A percentile compares a stretch with the other conserved stretches of the same genome.
phyloP scores from a whole-genome alignment of 2,329 filamentous ascomycete species.

The Graphilbum fragrans region DNA sequence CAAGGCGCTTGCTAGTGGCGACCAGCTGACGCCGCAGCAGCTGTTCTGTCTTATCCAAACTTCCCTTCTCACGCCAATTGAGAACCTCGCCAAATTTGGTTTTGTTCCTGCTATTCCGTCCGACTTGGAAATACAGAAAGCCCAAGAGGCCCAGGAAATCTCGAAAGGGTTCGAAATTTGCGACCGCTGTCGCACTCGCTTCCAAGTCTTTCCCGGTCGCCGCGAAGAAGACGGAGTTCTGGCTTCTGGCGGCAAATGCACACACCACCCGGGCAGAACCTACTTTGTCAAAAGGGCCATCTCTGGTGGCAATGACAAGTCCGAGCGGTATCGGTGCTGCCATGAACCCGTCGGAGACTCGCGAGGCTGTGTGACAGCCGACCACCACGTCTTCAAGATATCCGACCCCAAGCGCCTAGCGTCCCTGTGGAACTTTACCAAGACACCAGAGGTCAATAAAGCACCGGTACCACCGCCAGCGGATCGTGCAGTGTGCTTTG shows the following conservation, averaged over 20 bases:
- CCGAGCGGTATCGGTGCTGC: slow-evolving; percentile 67
- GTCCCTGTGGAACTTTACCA: slow-evolving; percentile 63
- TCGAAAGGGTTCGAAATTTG: slow-evolving; percentile 76
- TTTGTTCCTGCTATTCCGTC: slow-evolving; percentile 63
- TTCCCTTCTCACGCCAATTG: slow-evolving; percentile 51
- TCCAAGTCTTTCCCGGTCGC: slow-evolving; percentile 84
- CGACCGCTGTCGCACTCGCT: slow-evolving; percentile 74
- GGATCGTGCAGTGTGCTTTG: slow-evolving; percentile 65
- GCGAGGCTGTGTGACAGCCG: slow-evolving; percentile 57
- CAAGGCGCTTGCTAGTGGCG: no score
- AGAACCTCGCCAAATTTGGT: slow-evolving; percentile 52
- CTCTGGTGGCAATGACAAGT: slow-evolving; percentile 35
- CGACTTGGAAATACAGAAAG: slow-evolving; percentile 51
- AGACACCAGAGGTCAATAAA: slow-evolving; percentile 55
- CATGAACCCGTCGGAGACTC: slow-evolving; percentile 60
- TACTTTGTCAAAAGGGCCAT: slow-evolving; percentile 40
- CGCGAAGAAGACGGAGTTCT: slow-evolving; percentile 65
- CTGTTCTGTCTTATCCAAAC: slow-evolving; percentile 52
- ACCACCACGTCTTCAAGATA: slow-evolving; percentile 80
- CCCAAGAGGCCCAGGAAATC: slow-evolving; percentile 50
- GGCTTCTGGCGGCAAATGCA: slow-evolving; percentile 65
- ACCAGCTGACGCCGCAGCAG: slow-evolving; percentile 50
- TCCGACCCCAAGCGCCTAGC: slow-evolving; percentile 66
- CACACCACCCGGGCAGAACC: slow-evolving; percentile 65
- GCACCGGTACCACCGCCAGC: slow-evolving; percentile 20